Percentiles rank a stretch among this genome's conserved stretches.
These are phyloP conservation scores for Acanthamoeba triangularis DNA, from an alignment of 208 protist species.

Conservation along the genomic window DNA sequence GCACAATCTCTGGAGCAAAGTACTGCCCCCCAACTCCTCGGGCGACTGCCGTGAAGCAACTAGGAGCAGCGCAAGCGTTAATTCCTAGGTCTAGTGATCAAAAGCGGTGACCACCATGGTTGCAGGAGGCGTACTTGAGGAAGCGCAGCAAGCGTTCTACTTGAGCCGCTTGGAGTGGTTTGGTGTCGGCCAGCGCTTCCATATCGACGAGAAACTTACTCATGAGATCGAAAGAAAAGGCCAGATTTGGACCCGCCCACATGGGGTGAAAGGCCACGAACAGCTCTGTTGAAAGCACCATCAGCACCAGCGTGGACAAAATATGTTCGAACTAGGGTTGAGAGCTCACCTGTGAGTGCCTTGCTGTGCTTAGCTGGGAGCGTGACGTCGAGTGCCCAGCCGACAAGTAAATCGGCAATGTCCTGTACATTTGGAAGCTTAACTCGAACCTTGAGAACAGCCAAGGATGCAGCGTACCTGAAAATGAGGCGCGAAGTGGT, in stretches of 20 bases:
- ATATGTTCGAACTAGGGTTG: not conserved
- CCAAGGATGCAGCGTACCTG: not conserved
- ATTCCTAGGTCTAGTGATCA: not conserved
- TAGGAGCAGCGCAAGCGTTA: not conserved
- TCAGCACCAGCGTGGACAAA: not conserved
- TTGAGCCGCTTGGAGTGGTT: conserved; percentile 20
- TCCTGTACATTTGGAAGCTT: not conserved
- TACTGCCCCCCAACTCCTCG: conserved; percentile 24
- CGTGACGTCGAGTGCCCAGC: conserved; percentile 44
- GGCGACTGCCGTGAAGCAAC: conserved; percentile 50
- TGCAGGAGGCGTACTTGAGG: conserved; percentile 5
- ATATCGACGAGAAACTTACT: conserved; percentile 68
- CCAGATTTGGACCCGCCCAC: conserved; percentile 36
- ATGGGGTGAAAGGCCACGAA: conserved; percentile 69
- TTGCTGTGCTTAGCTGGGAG: conserved; percentile 49
- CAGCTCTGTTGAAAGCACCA: not conserved
- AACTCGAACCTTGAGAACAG: not conserved
- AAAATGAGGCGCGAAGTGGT: not conserved
- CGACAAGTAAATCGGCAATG: conserved; percentile 51
- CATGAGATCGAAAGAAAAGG: conserved; percentile 57
- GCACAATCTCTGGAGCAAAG: conserved; percentile 40
- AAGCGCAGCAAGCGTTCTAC: conserved; percentile 50
- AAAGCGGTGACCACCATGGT: not conserved
- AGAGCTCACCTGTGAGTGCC: not conserved
- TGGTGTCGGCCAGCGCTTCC: conserved; percentile 7